These are phyloP conservation scores for Colletotrichum gigasporum DNA, from an alignment of 2,329 filamentous ascomycete genomes.

Conservation along the genomic window DNA sequence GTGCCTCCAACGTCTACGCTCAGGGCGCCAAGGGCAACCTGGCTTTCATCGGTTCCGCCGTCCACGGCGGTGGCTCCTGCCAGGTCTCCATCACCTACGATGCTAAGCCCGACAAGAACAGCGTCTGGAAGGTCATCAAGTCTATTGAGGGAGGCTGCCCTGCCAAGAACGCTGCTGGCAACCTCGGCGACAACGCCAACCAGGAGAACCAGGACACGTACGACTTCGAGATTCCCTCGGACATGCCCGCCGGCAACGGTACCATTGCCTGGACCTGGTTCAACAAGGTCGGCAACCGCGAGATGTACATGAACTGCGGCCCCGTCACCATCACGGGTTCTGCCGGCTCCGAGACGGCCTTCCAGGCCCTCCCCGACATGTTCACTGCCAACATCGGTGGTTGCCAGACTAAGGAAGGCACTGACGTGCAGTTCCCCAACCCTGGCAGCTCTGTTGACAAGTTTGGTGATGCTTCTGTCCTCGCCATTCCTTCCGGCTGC, in stretches of 20 bases:
- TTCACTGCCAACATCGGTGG: constrained; percentile 76
- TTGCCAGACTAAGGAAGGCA: constrained; percentile 63
- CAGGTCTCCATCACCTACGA: constrained; percentile 90
- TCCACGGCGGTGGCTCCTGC: constrained; percentile 92
- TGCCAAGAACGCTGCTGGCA: constrained; percentile 63
- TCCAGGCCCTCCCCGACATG: constrained; percentile 75
- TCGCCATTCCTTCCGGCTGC: background rate
- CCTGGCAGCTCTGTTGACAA: background rate
- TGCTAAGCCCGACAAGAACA: constrained; percentile 69
- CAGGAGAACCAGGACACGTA: constrained; percentile 64
- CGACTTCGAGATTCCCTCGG: constrained; percentile 75
- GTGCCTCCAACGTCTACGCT: constrained; percentile 66
- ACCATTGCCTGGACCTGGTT: constrained; percentile 95
- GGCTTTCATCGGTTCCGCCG: constrained; percentile 74
- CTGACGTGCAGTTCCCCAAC: constrained; percentile 35
- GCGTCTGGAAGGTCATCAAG: constrained; percentile 88
- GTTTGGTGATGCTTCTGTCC: background rate
- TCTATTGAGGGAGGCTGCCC: constrained; percentile 90
- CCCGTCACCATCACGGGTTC: constrained; percentile 72
- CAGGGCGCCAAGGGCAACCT: constrained; percentile 71
- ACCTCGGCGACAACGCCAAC: constrained; percentile 60
- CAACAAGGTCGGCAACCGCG: constrained; percentile 90
- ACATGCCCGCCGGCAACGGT: constrained; percentile 79
- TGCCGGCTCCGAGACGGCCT: constrained; percentile 59
- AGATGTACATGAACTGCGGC: constrained; percentile 98